Base-by-base conservation (phyloP, 2,329 filamentous ascomycete genomes). In the Colletotrichum simmondsii region DNA sequence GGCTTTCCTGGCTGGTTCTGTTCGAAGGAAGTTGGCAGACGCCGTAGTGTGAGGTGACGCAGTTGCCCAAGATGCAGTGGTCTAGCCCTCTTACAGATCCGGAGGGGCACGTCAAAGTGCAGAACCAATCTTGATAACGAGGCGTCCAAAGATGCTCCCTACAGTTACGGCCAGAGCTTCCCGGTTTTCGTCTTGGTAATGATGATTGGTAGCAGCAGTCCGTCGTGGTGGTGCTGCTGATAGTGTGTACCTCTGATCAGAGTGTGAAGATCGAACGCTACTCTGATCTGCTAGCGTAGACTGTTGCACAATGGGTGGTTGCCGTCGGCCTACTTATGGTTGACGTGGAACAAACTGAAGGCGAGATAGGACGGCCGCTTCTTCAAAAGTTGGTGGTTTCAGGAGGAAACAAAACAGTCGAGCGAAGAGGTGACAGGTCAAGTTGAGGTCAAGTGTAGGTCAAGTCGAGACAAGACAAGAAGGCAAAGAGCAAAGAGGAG, bases 61-160 rank as follows among this genome's bases (percentile, higher is more conserved):
- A 30, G 42, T 22, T 54, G 52, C 28, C 12, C 30, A 26, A 63
- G 61, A 22, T 37, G 61, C 61, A 11, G 46, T n/a, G 61, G 61
- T 35, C 46, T 53, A 53, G 61, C 46, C 49, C 46, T 53, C 30
- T 24, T 37, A 49, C 30, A 26, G 46, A 14, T 54, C 10, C n/a
- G n/a, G 46, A 8, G n/a, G 19, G 28, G n/a, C 46, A 68, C 68
- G 63, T 68, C 64, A 66, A 70, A 16, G 14, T 46, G 68, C 68
- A 70, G 62, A 42, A 22, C 8, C 19, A 22, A 71, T 58, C 57
- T 68, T 62, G 68, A 37, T 54, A 22, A 22, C 42, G 16, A 24
- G 52, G 24, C 14, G 53, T 14, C 11, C 26, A 32, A 16, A 28
- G 12, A 28, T n/a, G 11, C 35, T 42, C 35, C 16, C 26, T 10